Evolutionary conservation across 2,329 filamentous ascomycete species (phyloP).

Genomic region (Neocucurbitaria cava): DNA sequence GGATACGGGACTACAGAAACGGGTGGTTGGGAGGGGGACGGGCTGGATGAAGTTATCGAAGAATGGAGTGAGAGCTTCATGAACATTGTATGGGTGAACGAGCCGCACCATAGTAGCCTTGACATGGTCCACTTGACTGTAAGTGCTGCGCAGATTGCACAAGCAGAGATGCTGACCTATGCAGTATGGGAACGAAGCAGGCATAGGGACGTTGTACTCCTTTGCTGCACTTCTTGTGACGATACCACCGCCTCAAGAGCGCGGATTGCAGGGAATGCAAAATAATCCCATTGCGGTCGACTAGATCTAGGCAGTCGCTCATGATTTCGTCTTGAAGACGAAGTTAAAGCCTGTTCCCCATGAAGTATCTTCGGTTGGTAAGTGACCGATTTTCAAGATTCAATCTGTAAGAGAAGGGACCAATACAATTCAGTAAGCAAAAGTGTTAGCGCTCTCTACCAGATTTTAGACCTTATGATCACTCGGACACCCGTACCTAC

Average conservation of each 20-base stretch:
- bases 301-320: background rate
- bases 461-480: no score
- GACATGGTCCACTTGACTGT: background rate
- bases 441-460: no score
- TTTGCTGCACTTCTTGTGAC: slow-evolving; percentile 21
- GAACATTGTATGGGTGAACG: background rate
- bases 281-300: background rate
- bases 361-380: no score
- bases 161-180: background rate
- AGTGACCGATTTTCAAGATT: no score
- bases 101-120: background rate
- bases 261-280: background rate
- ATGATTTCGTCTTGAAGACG: background rate
- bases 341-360: background rate
- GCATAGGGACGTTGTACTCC: slow-evolving; percentile 7
- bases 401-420: no score
- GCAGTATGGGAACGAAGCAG: slow-evolving; percentile 27
- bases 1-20: background rate
- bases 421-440: no score
- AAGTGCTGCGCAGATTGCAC: background rate
- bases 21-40: background rate
- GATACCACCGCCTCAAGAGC: slow-evolving; percentile 9
- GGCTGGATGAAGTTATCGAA: background rate
- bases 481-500: no score
- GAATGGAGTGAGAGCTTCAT: background rate